Evolutionary conservation across 2,329 filamentous ascomycete genomes (phyloP).

Genomic region (Ophiostoma pallidulum): DNA sequence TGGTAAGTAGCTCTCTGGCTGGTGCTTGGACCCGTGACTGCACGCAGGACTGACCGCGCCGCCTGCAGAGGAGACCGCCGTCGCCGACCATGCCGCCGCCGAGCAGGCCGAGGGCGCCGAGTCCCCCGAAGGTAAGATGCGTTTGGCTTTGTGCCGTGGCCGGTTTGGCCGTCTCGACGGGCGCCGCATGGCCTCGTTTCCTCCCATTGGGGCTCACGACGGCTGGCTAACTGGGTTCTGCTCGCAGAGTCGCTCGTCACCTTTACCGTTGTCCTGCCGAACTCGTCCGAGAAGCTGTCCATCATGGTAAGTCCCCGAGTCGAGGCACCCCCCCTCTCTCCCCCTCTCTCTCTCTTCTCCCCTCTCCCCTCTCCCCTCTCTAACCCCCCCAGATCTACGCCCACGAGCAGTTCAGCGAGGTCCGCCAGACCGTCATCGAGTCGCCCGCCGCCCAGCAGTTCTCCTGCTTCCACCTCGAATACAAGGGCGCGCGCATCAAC

Average conservation of each 20-base stretch:
- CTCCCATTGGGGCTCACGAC: background rate
- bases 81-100: constrained; percentile 13
- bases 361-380: background rate
- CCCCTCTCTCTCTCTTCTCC: background rate
- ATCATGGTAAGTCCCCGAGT: constrained; percentile 57
- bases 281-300: constrained; percentile 68
- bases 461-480: constrained; percentile 96
- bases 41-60: background rate
- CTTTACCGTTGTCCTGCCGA: constrained; percentile 71
- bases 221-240: background rate
- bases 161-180: too few species aligned
- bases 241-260: constrained; percentile 40
- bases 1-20: constrained; percentile 5
- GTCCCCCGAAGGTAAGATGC: constrained; percentile 26
- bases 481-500: constrained; percentile 81
- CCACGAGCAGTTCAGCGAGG: constrained; percentile 94
- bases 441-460: constrained; percentile 89
- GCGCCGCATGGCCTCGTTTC: constrained; percentile 14
- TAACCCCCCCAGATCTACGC: constrained; percentile 67
- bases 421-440: constrained; percentile 93
- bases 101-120: constrained; percentile 21
- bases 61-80: constrained; percentile 6
- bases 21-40: background rate
- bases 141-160: too few species aligned
- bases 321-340: background rate